These are phyloP conservation scores for Acrocalymma vagum DNA, from an alignment of 2,329 filamentous ascomycete genomes.

Conservation along the genomic window DNA sequence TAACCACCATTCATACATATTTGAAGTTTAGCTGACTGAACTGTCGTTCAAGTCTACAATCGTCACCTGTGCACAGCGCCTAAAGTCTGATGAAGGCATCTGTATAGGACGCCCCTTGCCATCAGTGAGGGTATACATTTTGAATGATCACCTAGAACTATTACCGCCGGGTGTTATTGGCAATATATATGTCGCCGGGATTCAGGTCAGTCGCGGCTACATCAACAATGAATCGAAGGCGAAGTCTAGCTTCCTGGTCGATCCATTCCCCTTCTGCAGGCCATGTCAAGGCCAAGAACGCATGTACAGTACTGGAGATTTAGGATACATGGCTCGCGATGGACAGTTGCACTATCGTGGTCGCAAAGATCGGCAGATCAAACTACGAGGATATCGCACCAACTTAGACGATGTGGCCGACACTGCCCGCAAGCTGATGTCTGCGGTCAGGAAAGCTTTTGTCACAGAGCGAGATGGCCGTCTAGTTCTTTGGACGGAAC, in stretches of 20 bases:
- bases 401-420: constrained; percentile 50
- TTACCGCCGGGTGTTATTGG: constrained; percentile 48
- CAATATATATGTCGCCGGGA: constrained; percentile 54
- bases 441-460: constrained; percentile 18
- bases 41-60: too few relatives aligned
- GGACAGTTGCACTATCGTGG: constrained; percentile 51
- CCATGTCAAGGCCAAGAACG: constrained; percentile 24
- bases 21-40: too few relatives aligned
- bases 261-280: too few relatives aligned
- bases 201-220: constrained; percentile 56
- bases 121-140: constrained; percentile 51
- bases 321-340: constrained; percentile 41
- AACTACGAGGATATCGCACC: constrained; percentile 48
- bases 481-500: constrained; percentile 38
- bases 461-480: constrained; percentile 33
- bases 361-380: constrained; percentile 54
- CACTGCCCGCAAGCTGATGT: constrained; percentile 11
- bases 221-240: constrained; percentile 42
- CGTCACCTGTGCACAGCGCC: too few relatives aligned
- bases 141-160: constrained; percentile 44
- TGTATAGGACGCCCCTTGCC: constrained; percentile 49
- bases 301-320: constrained; percentile 56
- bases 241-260: constrained; percentile 39
- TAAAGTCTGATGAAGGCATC: too few relatives aligned
- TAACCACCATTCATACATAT: too few relatives aligned